A percentile compares a stretch with the other conserved stretches of the same genome.
Conservation (phyloP, 139 green algal species). For the Pycnococcus provasolii region DNA sequence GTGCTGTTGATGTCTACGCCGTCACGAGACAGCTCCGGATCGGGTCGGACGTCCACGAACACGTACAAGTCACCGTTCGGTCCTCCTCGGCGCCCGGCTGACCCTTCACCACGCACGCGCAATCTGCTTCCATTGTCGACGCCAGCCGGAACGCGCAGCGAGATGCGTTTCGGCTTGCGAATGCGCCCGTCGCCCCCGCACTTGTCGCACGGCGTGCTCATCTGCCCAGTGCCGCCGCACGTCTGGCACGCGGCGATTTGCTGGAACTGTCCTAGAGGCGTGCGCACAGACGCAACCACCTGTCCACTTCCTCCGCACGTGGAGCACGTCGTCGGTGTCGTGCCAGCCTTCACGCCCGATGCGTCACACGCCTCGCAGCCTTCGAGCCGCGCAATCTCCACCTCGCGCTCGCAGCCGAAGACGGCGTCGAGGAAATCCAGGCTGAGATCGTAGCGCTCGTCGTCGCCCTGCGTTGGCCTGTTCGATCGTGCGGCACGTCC, state of each 20-base stretch:
- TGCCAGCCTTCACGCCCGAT: constrained; percentile 73
- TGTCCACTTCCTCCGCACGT: constrained; percentile 83
- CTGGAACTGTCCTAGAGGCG: constrained; percentile 87
- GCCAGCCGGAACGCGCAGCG: constrained; percentile 70
- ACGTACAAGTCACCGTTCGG: constrained; percentile 86
- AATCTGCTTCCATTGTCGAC: constrained; percentile 74
- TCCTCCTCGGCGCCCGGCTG: constrained; percentile 39
- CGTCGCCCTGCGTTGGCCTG: constrained; percentile 28
- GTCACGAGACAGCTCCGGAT: constrained; percentile 76
- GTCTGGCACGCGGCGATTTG: constrained; percentile 45
- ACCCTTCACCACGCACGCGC: constrained; percentile 49
- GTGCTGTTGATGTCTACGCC: constrained; percentile 76
- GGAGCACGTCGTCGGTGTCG: constrained; percentile 59
- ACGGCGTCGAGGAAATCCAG: constrained; percentile 85
- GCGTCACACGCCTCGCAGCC: constrained; percentile 45
- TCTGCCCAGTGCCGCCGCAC: constrained; percentile 37
- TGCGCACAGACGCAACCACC: constrained; percentile 73
- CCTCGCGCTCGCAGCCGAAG: constrained; percentile 82
- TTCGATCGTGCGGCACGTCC: constrained; percentile 1
- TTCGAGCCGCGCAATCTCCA: constrained; percentile 73
- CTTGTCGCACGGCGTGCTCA: constrained; percentile 33
- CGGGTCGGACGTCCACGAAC: constrained; percentile 69
- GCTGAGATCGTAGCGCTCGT: constrained; percentile 52
- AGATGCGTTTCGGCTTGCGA: constrained; percentile 73
- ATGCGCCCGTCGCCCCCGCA: constrained; percentile 85